These are phyloP conservation scores for Backusella macrospora DNA, from an alignment of 192 early-diverging fungal genomes.

Conservation along the genomic window DNA sequence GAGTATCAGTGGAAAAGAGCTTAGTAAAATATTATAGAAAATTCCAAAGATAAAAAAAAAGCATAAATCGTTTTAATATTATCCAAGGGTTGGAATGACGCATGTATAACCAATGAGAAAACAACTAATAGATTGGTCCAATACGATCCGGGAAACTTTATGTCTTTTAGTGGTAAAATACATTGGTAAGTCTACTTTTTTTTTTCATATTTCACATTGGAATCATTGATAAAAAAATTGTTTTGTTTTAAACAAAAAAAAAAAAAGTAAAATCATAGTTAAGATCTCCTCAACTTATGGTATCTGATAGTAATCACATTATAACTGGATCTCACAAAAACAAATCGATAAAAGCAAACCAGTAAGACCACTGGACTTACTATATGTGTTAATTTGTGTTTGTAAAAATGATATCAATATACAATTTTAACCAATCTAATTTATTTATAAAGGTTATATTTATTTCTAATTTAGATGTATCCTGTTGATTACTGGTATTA, in stretches of 20 bases:
- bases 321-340: background rate
- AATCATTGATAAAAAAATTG: too few species aligned
- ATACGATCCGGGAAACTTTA: background rate
- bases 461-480: too few species aligned
- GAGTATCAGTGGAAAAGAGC: background rate
- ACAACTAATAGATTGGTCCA: background rate
- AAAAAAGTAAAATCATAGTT: background rate
- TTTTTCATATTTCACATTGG: background rate
- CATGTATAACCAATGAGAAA: background rate
- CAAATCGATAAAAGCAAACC: background rate
- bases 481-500: too few species aligned
- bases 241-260: background rate
- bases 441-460: too few species aligned
- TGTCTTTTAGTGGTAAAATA: background rate
- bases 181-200: background rate
- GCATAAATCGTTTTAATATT: background rate
- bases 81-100: constrained; percentile 6
- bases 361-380: background rate
- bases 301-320: background rate
- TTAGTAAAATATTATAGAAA: background rate
- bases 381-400: background rate
- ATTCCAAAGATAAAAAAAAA: background rate
- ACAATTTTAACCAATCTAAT: too few species aligned
- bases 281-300: background rate
- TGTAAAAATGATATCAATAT: too few species aligned